Evolutionary conservation across 495 filamentous ascomycete genomes (phyloP), one percentile per base, ranked within the genome.

Genomic region (Penicillium riverlandense): DNA sequence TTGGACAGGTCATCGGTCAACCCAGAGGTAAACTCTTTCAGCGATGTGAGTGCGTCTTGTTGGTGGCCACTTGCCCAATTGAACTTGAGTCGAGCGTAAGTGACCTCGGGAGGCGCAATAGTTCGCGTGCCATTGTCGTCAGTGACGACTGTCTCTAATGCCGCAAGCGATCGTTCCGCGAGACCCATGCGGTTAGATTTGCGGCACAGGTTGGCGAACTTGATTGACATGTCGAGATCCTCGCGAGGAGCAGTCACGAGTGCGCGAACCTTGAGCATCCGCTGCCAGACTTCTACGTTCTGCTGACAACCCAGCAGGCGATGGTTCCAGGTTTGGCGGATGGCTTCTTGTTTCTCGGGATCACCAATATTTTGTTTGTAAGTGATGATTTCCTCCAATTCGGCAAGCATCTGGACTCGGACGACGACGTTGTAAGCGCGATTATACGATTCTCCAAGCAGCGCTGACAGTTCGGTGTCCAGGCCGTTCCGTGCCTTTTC

Each of bases 191-290:
- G 83, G 40, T 88, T 85, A 29, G 89, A 95, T 59, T 97, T 99
- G 53, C 92, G 84, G 62, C 92, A 99, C 7, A 99, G 77, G 52
- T 96, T 97, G 47, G 94, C 87, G 55, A 96, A 97, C 58, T 99
- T 99, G 69, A 97, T 96, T 76, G 86, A 95, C 89, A 97, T 97
- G 55, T 92, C 85, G 74, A 94, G 86, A 51, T 97, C 95, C 59
- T 99, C 90, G 28, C 77, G 80, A 4, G 92, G 90, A 9, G 77
- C 78, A 40, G 96, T 90, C 38, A 99, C 92, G 37, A 99, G 78
- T 11, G 86, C 86, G 47, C 94, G 79, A 32, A 97, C 86, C 60
- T 96, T 94, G 16, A 99, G 79, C 88, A 95, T 97, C 35, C 94
- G 77, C 59, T 96, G 90, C 92, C 92, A 99, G 7, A 96, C 90